Evolutionary conservation across 495 filamentous ascomycete genomes (phyloP).

Genomic region (Hypoxylon intermedium): DNA sequence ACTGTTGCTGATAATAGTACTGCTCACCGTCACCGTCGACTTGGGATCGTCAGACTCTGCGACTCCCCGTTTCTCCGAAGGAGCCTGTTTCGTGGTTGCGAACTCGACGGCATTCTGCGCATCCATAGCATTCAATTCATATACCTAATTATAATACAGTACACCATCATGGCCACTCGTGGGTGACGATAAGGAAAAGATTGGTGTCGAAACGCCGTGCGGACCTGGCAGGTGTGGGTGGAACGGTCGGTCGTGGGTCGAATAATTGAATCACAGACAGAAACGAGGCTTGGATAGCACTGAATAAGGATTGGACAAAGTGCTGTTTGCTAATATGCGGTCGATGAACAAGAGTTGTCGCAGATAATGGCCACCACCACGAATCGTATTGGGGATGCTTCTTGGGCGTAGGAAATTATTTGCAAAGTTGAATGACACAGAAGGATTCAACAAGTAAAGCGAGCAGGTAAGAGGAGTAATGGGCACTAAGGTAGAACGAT

Average conservation of each 20-base stretch:
- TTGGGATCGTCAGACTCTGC: conserved; percentile 50
- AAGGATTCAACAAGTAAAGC: conserved; percentile 30
- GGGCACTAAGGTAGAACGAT: background rate
- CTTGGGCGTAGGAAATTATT: conserved; percentile 31
- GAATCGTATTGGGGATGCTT: conserved; percentile 25
- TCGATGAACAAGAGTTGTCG: conserved; percentile 19
- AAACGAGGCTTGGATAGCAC: conserved; percentile 6
- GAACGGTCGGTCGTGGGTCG: conserved; percentile 38
- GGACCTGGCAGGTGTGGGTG: conserved; percentile 23
- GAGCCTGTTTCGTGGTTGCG: conserved; percentile 61
- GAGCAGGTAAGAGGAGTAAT: conserved; percentile 22
- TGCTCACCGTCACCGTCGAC: conserved; percentile 45
- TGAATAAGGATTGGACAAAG: conserved; percentile 10
- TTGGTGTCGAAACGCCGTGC: conserved; percentile 18
- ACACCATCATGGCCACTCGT: conserved; percentile 61
- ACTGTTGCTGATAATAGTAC: conserved; percentile 17
- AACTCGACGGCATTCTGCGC: conserved; percentile 66
- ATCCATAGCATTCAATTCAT: conserved; percentile 65
- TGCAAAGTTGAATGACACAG: conserved; percentile 33
- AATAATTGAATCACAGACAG: conserved; percentile 17
- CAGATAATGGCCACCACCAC: conserved; percentile 17
- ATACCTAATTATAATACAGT: conserved; percentile 52
- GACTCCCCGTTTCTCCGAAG: conserved; percentile 56
- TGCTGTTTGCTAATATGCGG: conserved; percentile 34
- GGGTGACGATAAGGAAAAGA: conserved; percentile 39